Percentiles rank a stretch among this genome's conserved stretches.
These are phyloP conservation scores for Teunomyces kruisii DNA, from an alignment of 805 yeast genomes.

Conservation along the genomic window DNA sequence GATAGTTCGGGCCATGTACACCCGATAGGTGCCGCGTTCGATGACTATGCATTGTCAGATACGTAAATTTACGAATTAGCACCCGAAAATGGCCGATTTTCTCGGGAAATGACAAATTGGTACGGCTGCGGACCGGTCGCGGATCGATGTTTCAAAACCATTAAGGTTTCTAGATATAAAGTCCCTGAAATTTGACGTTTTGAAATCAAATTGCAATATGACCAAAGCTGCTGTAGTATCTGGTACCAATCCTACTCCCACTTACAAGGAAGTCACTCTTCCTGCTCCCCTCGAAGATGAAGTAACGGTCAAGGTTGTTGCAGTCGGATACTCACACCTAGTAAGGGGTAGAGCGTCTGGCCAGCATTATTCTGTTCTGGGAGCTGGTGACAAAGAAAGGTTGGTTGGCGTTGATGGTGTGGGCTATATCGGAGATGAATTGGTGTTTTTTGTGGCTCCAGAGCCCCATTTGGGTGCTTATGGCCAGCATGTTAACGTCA, in stretches of 20 bases:
- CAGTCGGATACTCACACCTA: conserved; percentile 10
- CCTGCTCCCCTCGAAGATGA: conserved; percentile 10
- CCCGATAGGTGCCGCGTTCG: too few species aligned
- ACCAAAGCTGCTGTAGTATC: conserved; percentile 5
- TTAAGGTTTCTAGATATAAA: too few species aligned
- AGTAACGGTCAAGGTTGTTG: conserved; percentile 9
- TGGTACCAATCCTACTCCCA: conserved; percentile 3
- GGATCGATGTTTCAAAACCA: too few species aligned
- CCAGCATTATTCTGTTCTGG: conserved; percentile 6
- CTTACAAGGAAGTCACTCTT: conserved; percentile 2
- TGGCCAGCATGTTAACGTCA: conserved; percentile 8
- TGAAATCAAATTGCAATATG: too few species aligned
- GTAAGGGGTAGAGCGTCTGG: conserved; percentile 10
- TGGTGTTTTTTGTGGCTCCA: conserved; percentile 9
- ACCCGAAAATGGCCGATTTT: too few species aligned
- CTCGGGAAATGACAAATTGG: too few species aligned
- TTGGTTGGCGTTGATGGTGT: conserved; percentile 13
- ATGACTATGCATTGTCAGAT: too few species aligned
- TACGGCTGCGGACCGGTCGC: too few species aligned
- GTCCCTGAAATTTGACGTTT: too few species aligned
- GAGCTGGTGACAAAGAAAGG: conserved; percentile 2
- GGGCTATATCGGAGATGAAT: conserved; percentile 8
- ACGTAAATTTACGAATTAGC: too few species aligned
- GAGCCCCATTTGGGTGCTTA: conserved; percentile 7
- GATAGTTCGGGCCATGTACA: too few species aligned